Evolutionary conservation across 768 basidiomycete genomes (phyloP), one percentile per base, ranked within the genome.

Genomic region (Lepiota venenata): DNA sequence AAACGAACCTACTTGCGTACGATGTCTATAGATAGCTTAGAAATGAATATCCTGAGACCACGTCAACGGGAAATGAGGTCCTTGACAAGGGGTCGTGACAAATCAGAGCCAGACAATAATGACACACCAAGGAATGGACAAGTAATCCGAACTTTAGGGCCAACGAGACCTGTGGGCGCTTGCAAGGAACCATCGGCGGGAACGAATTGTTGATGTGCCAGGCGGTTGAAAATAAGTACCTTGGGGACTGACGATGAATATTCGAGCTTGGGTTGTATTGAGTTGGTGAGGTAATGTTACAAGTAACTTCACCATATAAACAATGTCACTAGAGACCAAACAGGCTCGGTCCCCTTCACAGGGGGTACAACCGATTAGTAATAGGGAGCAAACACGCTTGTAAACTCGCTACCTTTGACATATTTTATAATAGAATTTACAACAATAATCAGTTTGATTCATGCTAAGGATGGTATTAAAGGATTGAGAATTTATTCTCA

Each of bases 1-100:
- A 62, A 65, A 2, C 58, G 51, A 32, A 76, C 71, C 0, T 71
- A 67, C 18, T 78, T 75, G 14, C 52, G 50, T 3, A 73, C 61
- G 2, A 74, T 65, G 4, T 64, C 60, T 0, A 59, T 14, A 0
- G 72, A 70, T 8, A 78, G 61, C 0, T 47, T 39, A 2, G 50
- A 46, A 36, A 67, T 57, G 50, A 76, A 52, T 4, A 78, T 50
- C 10, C 41, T 2, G 71, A 56, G 1, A 58, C 47, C 4, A 55
- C 60, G 60, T 1, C 71, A 59, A n/a, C 52, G 22, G 0, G 46
- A 40, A 2, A 68, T 42, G 7, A 71, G 60, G 16, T 46, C 18
- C 1, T 40, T 29, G 3, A 66, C 46, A 16, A 67, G 59, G 1
- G 25, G 41, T 8, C 47, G 6, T 44, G 55, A 18, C 60, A 43